Percentiles rank a stretch among this genome's conserved stretches.
phyloP scores from a whole-genome alignment of 306 rosid genomes.

The Dicorynia guianensis region DNA sequence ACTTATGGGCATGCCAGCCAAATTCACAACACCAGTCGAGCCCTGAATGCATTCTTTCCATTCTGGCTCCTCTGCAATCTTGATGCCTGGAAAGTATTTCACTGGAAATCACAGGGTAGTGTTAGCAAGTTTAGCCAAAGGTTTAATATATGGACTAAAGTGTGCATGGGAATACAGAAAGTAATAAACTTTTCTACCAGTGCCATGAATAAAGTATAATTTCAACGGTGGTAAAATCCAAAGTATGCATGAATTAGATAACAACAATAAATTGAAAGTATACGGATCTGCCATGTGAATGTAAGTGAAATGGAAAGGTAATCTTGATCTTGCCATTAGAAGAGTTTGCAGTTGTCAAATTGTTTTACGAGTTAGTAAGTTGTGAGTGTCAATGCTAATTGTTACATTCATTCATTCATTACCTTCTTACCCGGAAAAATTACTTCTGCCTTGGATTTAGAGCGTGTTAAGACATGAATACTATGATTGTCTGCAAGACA shows the following conservation, averaged over 20 bases:
- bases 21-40: constrained; percentile 88
- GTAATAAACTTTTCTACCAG: background rate
- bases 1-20: constrained; percentile 96
- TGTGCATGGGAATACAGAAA: constrained; percentile 15
- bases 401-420: constrained; percentile 49
- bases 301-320: constrained; percentile 13
- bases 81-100: constrained; percentile 82
- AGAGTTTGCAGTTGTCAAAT: background rate
- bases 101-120: constrained; percentile 54
- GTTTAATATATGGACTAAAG: constrained; percentile 17
- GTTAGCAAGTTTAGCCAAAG: constrained; percentile 39
- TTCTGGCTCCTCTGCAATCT: constrained; percentile 79
- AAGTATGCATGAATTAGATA: constrained; percentile 17
- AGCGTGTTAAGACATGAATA: constrained; percentile 86
- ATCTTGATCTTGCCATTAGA: constrained; percentile 19
- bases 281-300: background rate
- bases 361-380: constrained; percentile 25
- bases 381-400: constrained; percentile 35
- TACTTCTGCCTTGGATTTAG: constrained; percentile 83
- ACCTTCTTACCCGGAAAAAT: constrained; percentile 99
- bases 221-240: constrained; percentile 3
- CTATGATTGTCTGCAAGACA: constrained; percentile 74
- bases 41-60: constrained; percentile 88
- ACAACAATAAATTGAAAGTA: background rate
- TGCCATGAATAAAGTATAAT: constrained; percentile 23